These are phyloP conservation scores for Volvox africanus DNA, from an alignment of 139 green algal species.

Conservation along the genomic window DNA sequence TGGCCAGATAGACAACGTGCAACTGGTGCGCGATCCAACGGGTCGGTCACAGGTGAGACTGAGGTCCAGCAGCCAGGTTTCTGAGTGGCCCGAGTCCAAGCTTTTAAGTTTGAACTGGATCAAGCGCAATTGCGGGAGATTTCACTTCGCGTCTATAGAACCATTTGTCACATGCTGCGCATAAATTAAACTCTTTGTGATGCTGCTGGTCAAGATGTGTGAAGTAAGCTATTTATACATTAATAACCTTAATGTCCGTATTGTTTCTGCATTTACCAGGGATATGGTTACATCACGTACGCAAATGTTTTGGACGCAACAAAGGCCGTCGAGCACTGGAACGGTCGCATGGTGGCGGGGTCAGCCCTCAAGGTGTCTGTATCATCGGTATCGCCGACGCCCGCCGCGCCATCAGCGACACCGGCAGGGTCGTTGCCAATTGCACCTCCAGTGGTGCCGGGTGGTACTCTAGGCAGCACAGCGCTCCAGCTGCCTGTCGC, in stretches of 20 bases:
- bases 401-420: background rate
- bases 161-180: too few relatives aligned
- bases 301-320: slow-evolving; percentile 62
- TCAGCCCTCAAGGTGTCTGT: slow-evolving; percentile 65
- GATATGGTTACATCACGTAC: slow-evolving; percentile 75
- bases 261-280: slow-evolving; percentile 44
- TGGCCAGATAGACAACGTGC: slow-evolving; percentile 82
- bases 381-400: background rate
- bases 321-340: slow-evolving; percentile 79
- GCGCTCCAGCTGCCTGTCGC: background rate
- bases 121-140: too few relatives aligned
- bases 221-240: too few relatives aligned
- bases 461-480: background rate
- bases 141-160: too few relatives aligned
- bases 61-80: background rate
- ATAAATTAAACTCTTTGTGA: too few relatives aligned
- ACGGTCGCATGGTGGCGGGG: slow-evolving; percentile 76
- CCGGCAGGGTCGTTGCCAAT: slow-evolving; percentile 3
- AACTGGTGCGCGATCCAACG: slow-evolving; percentile 71
- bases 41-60: slow-evolving; percentile 51
- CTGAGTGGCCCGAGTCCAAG: too few relatives aligned
- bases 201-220: too few relatives aligned
- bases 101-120: too few relatives aligned
- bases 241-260: too few relatives aligned
- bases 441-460: background rate